Conservation (phyloP, 345 rosid species). For the Salix brachista region DNA sequence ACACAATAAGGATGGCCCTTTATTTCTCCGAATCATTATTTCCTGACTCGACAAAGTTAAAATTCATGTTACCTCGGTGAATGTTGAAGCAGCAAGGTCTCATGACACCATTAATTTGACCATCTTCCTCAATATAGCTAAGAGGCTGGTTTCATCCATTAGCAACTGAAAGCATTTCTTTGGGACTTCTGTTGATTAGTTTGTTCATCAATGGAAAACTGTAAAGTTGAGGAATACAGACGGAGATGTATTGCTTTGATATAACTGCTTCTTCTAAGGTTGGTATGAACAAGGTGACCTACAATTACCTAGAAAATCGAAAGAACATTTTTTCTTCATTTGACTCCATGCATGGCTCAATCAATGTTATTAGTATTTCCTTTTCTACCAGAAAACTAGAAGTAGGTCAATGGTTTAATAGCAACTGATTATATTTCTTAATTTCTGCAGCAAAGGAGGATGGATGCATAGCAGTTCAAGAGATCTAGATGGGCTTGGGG, state of each 20-base stretch:
- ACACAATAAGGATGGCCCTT: neutral
- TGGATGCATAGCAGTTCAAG: conserved; percentile 12
- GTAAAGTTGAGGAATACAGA: no score
- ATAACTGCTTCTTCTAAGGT: neutral
- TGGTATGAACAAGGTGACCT: neutral
- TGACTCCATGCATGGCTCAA: neutral
- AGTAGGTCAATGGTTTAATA: neutral
- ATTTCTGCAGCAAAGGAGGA: conserved; percentile 26
- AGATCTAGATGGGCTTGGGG: conserved; percentile 1
- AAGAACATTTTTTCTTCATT: neutral
- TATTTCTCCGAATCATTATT: neutral
- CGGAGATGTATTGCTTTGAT: neutral
- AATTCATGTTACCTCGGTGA: neutral
- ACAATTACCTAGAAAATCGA: neutral
- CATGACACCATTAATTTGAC: neutral
- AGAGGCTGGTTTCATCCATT: neutral
- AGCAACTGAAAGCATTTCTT: neutral
- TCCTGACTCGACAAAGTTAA: neutral
- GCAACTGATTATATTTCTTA: neutral
- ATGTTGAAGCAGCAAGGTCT: neutral
- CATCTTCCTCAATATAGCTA: neutral
- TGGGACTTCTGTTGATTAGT: neutral
- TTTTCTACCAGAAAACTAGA: neutral
- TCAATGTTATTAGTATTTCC: neutral
- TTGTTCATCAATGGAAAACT: neutral